Conservation (phyloP, 2,329 filamentous ascomycete genomes). For the Alternaria gaisen region DNA sequence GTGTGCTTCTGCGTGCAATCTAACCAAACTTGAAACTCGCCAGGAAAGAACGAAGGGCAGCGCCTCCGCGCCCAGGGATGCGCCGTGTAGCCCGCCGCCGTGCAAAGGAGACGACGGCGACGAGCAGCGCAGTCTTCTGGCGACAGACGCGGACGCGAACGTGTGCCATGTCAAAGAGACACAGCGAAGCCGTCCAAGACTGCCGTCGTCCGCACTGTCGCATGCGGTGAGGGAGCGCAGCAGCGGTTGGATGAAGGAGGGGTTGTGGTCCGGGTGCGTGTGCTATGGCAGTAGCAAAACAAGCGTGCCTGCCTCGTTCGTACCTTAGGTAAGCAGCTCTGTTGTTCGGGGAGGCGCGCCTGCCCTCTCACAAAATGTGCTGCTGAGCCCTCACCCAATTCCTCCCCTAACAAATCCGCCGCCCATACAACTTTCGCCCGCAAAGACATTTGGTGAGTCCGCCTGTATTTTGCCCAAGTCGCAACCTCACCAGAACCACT, state of each 20-base stretch:
- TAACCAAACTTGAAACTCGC: conserved; percentile 45
- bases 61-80: conserved; percentile 20
- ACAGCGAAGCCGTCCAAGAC: neutral
- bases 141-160: neutral
- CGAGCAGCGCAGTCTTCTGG: neutral
- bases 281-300: conserved; percentile 24
- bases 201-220: conserved; percentile 16
- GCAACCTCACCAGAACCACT: conserved; percentile 30
- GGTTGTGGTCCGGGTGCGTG: conserved; percentile 23
- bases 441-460: conserved; percentile 46
- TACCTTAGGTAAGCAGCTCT: conserved; percentile 16
- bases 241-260: conserved; percentile 21
- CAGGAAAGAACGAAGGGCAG: conserved; percentile 28
- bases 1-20: conserved; percentile 41
- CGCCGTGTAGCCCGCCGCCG: conserved; percentile 14
- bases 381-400: conserved; percentile 18
- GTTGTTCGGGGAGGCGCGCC: conserved; percentile 13
- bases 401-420: conserved; percentile 21
- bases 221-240: conserved; percentile 27
- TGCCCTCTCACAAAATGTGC: conserved; percentile 15
- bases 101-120: neutral
- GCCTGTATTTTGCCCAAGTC: conserved; percentile 31
- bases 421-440: conserved; percentile 38
- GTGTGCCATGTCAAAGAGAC: neutral
- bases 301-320: conserved; percentile 20